Evolutionary conservation across 257 asterid species (phyloP).

Genomic region (Ehretia macrophylla): DNA sequence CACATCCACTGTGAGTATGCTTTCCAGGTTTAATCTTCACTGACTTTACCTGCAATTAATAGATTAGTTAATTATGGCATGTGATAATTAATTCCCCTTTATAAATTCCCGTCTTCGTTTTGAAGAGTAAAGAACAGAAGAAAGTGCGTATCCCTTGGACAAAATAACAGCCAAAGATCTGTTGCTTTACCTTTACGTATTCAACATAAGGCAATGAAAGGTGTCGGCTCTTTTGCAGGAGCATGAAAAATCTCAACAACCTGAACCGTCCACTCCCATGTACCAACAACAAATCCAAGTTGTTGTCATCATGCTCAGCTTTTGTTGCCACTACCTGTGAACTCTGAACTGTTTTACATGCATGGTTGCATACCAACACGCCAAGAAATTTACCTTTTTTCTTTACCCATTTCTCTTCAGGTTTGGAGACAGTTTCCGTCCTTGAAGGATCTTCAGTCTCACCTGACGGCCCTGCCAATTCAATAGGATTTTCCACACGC

Average conservation of each 20-base stretch:
- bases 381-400: conserved; percentile 77
- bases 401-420: conserved; percentile 82
- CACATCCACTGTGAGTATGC: conserved; percentile 80
- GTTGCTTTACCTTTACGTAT: conserved; percentile 69
- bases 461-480: conserved; percentile 62
- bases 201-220: conserved; percentile 87
- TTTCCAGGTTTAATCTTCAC: conserved; percentile 89
- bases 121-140: neutral
- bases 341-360: conserved; percentile 94
- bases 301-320: conserved; percentile 89
- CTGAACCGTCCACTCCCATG: conserved; percentile 86
- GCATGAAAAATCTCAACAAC: conserved; percentile 79
- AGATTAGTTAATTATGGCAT: neutral
- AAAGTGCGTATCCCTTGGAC: too few relatives aligned
- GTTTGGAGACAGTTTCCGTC: conserved; percentile 33
- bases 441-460: conserved; percentile 36
- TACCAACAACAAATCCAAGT: conserved; percentile 77
- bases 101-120: neutral
- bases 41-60: conserved; percentile 75
- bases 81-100: neutral
- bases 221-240: conserved; percentile 79
- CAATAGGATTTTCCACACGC: conserved; percentile 62
- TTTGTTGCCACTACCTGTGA: conserved; percentile 95
- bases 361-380: conserved; percentile 84
- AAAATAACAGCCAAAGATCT: too few relatives aligned